These are phyloP conservation scores for Malus domestica DNA, from an alignment of 306 rosid genomes.

Conservation along the genomic window DNA sequence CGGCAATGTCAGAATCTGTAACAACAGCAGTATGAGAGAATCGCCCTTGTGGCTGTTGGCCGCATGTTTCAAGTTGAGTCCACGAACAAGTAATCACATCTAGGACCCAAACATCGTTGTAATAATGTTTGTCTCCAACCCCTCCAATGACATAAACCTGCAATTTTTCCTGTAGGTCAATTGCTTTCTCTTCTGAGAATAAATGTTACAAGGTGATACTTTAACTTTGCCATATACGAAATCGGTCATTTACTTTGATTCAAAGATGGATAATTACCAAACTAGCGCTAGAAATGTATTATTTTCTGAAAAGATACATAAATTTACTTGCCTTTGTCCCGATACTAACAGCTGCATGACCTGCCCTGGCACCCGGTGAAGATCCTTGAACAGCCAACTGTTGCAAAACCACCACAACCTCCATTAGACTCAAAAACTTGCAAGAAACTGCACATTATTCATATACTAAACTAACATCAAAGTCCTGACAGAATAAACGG, in stretches of 20 bases:
- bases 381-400: slow-evolving; percentile 82
- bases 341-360: slow-evolving; percentile 75
- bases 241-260: neutral
- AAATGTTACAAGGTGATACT: neutral
- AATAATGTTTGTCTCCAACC: slow-evolving; percentile 84
- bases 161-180: neutral
- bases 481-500: neutral
- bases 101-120: slow-evolving; percentile 79
- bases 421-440: neutral
- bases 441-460: neutral
- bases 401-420: slow-evolving; percentile 10
- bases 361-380: slow-evolving; percentile 88
- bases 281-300: neutral
- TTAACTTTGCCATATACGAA: too few species aligned
- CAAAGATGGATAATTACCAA: neutral
- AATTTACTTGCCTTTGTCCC: slow-evolving; percentile 66
- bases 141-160: slow-evolving; percentile 90
- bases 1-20: slow-evolving; percentile 54
- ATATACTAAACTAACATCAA: neutral
- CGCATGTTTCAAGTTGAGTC: slow-evolving; percentile 60
- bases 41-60: slow-evolving; percentile 83
- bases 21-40: slow-evolving; percentile 93
- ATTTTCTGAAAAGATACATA: neutral
- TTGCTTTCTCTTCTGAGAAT: neutral
- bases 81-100: slow-evolving; percentile 70